Percentiles rank a stretch among this genome's conserved stretches.
Conservation (phyloP, 106 monocot genomes). For the Acorus gramineus region DNA sequence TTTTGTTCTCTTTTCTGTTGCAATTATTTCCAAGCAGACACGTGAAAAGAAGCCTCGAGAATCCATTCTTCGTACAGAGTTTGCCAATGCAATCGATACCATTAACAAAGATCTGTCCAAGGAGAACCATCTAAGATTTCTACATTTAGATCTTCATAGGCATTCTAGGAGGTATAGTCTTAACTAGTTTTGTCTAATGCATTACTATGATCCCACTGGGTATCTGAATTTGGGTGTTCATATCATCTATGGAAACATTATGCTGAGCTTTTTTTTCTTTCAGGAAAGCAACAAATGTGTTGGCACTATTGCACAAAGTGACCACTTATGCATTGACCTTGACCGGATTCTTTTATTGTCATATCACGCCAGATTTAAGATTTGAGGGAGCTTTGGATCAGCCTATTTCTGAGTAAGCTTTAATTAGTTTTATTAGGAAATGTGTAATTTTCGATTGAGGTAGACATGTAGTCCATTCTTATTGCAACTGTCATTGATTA, state of each 20-base stretch:
- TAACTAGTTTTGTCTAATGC: no score
- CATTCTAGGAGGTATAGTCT: constrained; percentile 49
- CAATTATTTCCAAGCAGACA: constrained; percentile 28
- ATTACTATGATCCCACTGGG: no score
- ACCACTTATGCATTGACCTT: constrained; percentile 47
- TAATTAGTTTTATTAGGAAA: neutral
- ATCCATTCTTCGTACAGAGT: constrained; percentile 72
- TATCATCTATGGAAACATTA: no score
- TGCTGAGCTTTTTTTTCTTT: constrained; percentile 2
- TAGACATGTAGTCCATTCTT: no score
- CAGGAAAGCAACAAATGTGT: constrained; percentile 59
- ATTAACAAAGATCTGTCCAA: constrained; percentile 55
- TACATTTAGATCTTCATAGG: constrained; percentile 65
- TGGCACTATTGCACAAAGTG: constrained; percentile 53
- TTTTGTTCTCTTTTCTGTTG: neutral
- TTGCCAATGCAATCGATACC: constrained; percentile 59
- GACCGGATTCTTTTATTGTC: constrained; percentile 72
- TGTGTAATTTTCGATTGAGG: neutral
- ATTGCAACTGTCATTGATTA: no score
- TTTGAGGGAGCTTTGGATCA: constrained; percentile 20
- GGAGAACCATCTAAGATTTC: constrained; percentile 52
- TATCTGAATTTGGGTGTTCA: no score
- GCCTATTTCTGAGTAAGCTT: constrained; percentile 29
- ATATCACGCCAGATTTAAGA: constrained; percentile 29
- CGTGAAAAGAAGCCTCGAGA: constrained; percentile 75